A percentile compares a stretch with the other conserved stretches of the same genome.
Evolutionary conservation across 805 yeast genomes (phyloP).

Genomic region (Ogataea salicorniae): DNA sequence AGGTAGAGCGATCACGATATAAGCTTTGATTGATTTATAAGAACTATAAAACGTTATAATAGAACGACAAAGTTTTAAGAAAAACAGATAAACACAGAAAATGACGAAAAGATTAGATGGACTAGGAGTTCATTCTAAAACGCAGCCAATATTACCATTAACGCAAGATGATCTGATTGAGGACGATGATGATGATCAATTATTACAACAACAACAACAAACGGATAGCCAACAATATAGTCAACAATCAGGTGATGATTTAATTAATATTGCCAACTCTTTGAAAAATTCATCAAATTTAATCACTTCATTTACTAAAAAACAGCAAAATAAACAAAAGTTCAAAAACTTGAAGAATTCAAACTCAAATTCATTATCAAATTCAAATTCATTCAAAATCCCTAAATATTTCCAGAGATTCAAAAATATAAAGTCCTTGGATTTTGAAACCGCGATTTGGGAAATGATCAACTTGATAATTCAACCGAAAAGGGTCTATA

Average conservation of each 20-base stretch:
- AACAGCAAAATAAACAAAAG: conserved; percentile 21
- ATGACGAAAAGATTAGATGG: conserved; percentile 21
- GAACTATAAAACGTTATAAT: not conserved
- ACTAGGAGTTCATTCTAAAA: conserved; percentile 14
- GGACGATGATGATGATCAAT: conserved; percentile 3
- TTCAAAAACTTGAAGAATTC: conserved; percentile 15
- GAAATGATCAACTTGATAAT: conserved; percentile 71
- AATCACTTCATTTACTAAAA: conserved; percentile 21
- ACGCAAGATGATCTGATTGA: conserved; percentile 19
- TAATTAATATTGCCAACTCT: conserved; percentile 22
- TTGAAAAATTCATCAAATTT: conserved; percentile 23
- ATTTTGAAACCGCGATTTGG: conserved; percentile 92
- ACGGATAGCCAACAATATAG: too few relatives aligned
- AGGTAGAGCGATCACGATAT: too few relatives aligned
- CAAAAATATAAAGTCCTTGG: conserved; percentile 73
- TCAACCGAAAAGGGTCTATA: conserved; percentile 77
- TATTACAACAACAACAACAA: conserved; percentile 10
- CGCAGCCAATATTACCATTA: conserved; percentile 17
- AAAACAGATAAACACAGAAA: not conserved
- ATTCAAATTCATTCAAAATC: conserved; percentile 7
- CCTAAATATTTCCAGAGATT: conserved; percentile 38
- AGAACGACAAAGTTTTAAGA: not conserved
- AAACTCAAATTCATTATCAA: conserved; percentile 5
- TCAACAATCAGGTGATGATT: conserved; percentile 11
- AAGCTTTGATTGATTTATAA: too few relatives aligned